phyloP scores from a whole-genome alignment of 345 rosid genomes.

The Lagerstroemia speciosa region DNA sequence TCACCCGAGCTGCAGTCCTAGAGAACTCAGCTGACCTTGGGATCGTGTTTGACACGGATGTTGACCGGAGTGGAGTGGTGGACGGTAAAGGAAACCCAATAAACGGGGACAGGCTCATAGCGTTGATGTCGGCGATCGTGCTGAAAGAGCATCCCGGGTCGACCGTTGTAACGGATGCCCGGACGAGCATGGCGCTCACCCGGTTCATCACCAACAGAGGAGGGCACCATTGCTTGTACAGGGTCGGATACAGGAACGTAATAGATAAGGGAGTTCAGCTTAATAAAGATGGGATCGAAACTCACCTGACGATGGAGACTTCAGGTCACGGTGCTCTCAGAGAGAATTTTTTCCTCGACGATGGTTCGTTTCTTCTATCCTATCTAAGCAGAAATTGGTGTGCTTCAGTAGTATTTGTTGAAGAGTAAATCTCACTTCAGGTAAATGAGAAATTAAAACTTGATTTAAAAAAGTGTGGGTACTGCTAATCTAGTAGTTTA shows the following conservation, averaged over 20 bases:
- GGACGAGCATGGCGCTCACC: constrained; percentile 73
- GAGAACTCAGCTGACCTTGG: constrained; percentile 73
- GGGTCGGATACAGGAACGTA: constrained; percentile 88
- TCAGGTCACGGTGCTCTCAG: constrained; percentile 93
- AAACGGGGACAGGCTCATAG: constrained; percentile 85
- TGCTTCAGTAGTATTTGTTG: too few species aligned
- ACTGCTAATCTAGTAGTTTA: too few species aligned
- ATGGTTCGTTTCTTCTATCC: constrained; percentile 30
- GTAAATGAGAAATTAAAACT: too few species aligned
- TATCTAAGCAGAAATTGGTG: not conserved
- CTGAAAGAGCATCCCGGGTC: constrained; percentile 75
- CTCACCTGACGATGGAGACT: constrained; percentile 96
- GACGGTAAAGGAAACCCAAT: constrained; percentile 72
- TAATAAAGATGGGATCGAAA: constrained; percentile 62
- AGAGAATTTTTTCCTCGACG: constrained; percentile 87
- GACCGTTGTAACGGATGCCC: constrained; percentile 78
- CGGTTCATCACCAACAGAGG: constrained; percentile 62
- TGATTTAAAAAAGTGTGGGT: too few species aligned
- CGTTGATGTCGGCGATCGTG: constrained; percentile 75
- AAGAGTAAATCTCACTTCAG: too few species aligned
- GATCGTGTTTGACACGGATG: constrained; percentile 94
- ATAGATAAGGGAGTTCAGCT: constrained; percentile 83
- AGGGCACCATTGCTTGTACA: constrained; percentile 80
- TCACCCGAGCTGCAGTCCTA: constrained; percentile 68
- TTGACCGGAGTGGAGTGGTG: constrained; percentile 87